A percentile compares a stretch with the other conserved stretches of the same genome.
Evolutionary conservation across 2,329 filamentous ascomycete genomes (phyloP).

Genomic region (Mollisia scopiformis): DNA sequence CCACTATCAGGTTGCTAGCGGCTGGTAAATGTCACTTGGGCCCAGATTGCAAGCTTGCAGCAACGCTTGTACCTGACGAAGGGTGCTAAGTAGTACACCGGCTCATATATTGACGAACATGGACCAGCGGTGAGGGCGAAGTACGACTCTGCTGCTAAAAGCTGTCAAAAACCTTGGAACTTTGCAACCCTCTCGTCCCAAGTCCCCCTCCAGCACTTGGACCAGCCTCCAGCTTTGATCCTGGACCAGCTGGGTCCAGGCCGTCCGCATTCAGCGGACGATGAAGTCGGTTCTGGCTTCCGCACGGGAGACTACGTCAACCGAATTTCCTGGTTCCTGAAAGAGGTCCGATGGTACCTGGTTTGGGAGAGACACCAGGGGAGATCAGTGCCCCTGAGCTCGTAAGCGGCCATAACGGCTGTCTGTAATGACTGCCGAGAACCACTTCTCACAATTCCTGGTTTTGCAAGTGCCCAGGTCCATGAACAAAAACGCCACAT

Average conservation of each 20-base stretch:
- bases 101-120: background rate
- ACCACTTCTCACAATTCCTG: background rate
- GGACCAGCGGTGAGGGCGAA: background rate
- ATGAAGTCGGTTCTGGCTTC: background rate
- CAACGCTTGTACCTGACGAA: background rate
- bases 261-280: background rate
- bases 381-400: background rate
- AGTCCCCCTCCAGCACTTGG: background rate
- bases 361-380: background rate
- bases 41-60: background rate
- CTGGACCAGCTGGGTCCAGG: background rate
- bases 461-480: background rate
- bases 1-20: too few species aligned
- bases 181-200: background rate
- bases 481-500: background rate
- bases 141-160: background rate
- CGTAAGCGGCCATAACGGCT: background rate
- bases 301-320: background rate
- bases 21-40: background rate
- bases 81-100: background rate
- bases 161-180: background rate
- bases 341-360: background rate
- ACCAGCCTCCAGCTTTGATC: background rate
- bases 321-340: background rate
- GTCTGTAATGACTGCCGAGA: background rate